Base-by-base conservation (phyloP, 1,284 basidiomycete genomes). In the Trichosporon faecale region DNA sequence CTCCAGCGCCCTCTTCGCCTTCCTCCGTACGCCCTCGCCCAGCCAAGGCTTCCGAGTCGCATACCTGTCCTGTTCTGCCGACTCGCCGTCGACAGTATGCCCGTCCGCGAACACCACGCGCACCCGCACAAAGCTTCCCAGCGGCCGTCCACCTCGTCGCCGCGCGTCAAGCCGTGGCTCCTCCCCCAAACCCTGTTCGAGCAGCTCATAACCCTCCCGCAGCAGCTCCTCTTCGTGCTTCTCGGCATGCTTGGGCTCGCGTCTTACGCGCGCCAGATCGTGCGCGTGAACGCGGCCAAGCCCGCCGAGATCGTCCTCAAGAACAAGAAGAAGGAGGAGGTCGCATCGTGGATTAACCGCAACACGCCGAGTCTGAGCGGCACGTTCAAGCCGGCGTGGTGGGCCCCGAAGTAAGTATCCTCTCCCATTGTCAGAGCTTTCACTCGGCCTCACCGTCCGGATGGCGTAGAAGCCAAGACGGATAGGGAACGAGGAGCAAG, bases 321-420 rank as follows among this genome's bases (percentile, higher is more conserved):
- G 31, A 16, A 35, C 33, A 49, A 8, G 66, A 21, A 35, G 68
- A 63, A 71, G 66, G 60, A 64, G n/a, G 64, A 61, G 37, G 66
- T 78, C 44, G 70, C 68, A 23, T 44, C 77, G 65, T 84, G 82
- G 79, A 72, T 84, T 3, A 66, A 72, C n/a, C 74, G 76, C 21
- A 80, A 77, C 70, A 80, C 81, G 23, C 78, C 80, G 0, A 80
- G 78, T 61, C 70, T 85, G 66, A 75, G 74, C 57, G 80, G 80
- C 29, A 74, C 73, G 3, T 85, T 83, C 71, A 80, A 72, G 37
- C 84, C 84, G 5, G 72, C 76, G 37, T 84, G 83, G 83, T 84
- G 82, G 83, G 70, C 84, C 37, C 78, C 80, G n/a, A 82, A 79
- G 80, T 82, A 68, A 75, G 81, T 75, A 9, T 46, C 4, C 18